Conservation (phyloP, 176 grass and related monocot genomes). For the Avena insularis region DNA sequence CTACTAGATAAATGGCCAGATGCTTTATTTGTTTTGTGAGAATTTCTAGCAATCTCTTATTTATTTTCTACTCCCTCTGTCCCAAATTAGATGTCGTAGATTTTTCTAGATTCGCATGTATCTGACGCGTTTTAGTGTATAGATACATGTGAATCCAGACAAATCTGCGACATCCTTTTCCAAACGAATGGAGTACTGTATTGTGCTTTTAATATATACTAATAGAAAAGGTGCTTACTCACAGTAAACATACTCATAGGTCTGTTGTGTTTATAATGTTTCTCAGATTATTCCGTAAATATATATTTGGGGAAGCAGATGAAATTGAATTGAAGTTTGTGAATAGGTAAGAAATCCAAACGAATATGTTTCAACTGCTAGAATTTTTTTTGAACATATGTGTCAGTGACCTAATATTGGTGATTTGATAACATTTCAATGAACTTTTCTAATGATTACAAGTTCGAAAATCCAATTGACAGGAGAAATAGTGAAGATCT, state of each 20-base stretch:
- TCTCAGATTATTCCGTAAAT: constrained; percentile 91
- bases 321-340: constrained; percentile 99
- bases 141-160: too few species aligned
- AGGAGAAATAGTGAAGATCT: constrained; percentile 97
- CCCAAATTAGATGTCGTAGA: too few species aligned
- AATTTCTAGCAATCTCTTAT: not conserved
- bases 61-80: not conserved
- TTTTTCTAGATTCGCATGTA: too few species aligned
- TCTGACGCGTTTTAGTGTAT: too few species aligned
- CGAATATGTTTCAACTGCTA: not conserved
- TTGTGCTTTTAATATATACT: constrained; percentile 4
- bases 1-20: not conserved
- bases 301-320: constrained; percentile 97
- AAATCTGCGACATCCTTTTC: too few species aligned
- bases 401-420: not conserved
- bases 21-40: not conserved
- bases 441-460: constrained; percentile 2
- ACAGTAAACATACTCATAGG: constrained; percentile 1
- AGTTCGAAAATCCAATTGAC: constrained; percentile 46
- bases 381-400: constrained; percentile 28
- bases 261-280: constrained; percentile 27
- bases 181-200: not conserved
- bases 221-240: not conserved
- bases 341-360: constrained; percentile 66
- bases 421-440: not conserved